phyloP scores from a whole-genome alignment of 1,139 yeast species.

The Maudiozyma humilis region DNA sequence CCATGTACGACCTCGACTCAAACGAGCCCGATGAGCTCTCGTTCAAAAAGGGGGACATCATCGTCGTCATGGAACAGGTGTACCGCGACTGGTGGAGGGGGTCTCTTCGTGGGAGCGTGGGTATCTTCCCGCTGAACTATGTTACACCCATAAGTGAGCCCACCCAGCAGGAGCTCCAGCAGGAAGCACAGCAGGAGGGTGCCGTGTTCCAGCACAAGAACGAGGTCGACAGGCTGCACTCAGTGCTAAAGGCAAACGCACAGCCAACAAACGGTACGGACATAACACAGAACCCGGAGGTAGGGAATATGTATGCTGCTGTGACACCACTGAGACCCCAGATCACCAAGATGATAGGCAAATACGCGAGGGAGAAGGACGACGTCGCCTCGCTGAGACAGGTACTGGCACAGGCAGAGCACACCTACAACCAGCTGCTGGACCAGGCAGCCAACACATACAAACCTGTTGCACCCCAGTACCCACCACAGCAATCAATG shows the following conservation, averaged over 20 bases:
- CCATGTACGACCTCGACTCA: slow-evolving; percentile 72
- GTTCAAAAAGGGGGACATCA: slow-evolving; percentile 65
- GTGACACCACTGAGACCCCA: slow-evolving; percentile 67
- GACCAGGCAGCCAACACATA: slow-evolving; percentile 36
- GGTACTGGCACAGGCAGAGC: slow-evolving; percentile 59
- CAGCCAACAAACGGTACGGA: slow-evolving; percentile 35
- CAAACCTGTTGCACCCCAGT: slow-evolving; percentile 7
- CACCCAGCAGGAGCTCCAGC: slow-evolving; percentile 44
- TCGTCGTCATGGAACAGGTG: slow-evolving; percentile 78
- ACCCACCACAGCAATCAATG: slow-evolving; percentile 5
- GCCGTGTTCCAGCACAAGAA: slow-evolving; percentile 41
- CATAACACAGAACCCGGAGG: slow-evolving; percentile 41
- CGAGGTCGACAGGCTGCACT: slow-evolving; percentile 54
- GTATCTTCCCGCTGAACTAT: slow-evolving; percentile 91
- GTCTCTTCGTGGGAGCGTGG: slow-evolving; percentile 66
- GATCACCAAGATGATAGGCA: slow-evolving; percentile 64
- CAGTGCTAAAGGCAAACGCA: slow-evolving; percentile 29
- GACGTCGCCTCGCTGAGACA: slow-evolving; percentile 65
- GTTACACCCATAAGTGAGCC: slow-evolving; percentile 73
- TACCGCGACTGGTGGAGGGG: slow-evolving; percentile 98
- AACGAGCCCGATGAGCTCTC: slow-evolving; percentile 65
- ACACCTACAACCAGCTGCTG: slow-evolving; percentile 60
- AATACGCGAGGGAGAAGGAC: slow-evolving; percentile 64
- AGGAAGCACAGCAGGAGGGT: slow-evolving; percentile 38
- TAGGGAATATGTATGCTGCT: slow-evolving; percentile 54